A percentile compares a stretch with the other conserved stretches of the same genome.
Conservation (phyloP, 164 flowering plant genomes). For the Warburgia ugandensis region DNA sequence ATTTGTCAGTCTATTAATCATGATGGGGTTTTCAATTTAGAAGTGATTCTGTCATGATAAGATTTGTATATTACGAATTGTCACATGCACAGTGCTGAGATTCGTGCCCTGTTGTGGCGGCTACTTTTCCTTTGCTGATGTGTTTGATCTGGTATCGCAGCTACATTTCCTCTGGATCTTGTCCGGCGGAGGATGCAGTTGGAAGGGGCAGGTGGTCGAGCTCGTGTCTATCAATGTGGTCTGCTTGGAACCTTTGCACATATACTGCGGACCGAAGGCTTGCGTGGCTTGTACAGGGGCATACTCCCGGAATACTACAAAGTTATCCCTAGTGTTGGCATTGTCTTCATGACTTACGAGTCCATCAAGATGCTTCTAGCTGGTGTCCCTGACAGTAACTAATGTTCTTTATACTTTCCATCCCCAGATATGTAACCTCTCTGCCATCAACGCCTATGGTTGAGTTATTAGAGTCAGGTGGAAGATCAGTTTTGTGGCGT, state of each 20-base stretch:
- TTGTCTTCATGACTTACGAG: constrained; percentile 81
- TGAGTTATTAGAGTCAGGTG: constrained; percentile 14
- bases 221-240: constrained; percentile 58
- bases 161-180: constrained; percentile 76
- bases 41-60: no score
- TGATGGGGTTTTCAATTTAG: no score
- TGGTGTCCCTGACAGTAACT: no score
- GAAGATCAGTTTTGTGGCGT: constrained; percentile 14
- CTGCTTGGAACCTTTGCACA: constrained; percentile 60
- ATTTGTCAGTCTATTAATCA: no score
- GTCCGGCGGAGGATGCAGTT: constrained; percentile 82
- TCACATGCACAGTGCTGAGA: no score
- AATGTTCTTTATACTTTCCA: no score
- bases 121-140: no score
- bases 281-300: constrained; percentile 70
- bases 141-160: no score
- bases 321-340: constrained; percentile 81
- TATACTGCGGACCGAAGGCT: constrained; percentile 56
- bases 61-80: no score
- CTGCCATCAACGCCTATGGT: not conserved
- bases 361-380: constrained; percentile 56
- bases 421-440: no score
- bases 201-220: constrained; percentile 81
- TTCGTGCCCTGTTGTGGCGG: no score
- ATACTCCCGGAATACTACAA: constrained; percentile 83